Conservation (phyloP, 805 yeast genomes). For the Blastobotrys attinorum region DNA sequence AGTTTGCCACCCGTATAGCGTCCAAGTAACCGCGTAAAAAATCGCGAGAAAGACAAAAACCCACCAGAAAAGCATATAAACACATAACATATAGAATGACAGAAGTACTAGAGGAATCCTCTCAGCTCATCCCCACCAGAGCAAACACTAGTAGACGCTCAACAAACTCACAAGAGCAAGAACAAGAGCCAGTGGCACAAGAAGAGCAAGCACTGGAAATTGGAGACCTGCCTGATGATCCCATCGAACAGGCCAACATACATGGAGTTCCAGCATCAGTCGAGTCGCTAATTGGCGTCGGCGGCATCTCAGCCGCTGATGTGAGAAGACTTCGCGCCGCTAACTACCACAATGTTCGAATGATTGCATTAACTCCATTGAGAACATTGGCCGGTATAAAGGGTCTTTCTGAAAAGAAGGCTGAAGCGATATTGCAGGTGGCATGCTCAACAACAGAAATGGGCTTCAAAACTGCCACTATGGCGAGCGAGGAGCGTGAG, state of each 20-base stretch:
- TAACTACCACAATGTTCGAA: conserved; percentile 82
- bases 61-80: too few relatives aligned
- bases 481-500: conserved; percentile 80
- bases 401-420: conserved; percentile 94
- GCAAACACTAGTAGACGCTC: too few relatives aligned
- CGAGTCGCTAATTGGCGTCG: conserved; percentile 22
- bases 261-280: conserved; percentile 8
- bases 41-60: too few relatives aligned
- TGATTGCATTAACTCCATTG: conserved; percentile 43
- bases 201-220: not conserved
- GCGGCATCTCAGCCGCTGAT: conserved; percentile 78
- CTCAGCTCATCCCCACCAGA: not conserved
- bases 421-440: conserved; percentile 72
- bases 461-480: conserved; percentile 97
- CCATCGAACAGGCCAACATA: conserved; percentile 3
- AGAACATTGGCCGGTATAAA: conserved; percentile 67
- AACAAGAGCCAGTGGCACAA: not conserved
- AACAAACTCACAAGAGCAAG: not conserved
- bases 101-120: not conserved
- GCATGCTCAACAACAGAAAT: conserved; percentile 84
- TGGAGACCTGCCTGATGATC: not conserved
- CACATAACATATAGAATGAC: too few relatives aligned
- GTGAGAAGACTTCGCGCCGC: conserved; percentile 71
- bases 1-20: too few relatives aligned
- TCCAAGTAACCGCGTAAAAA: too few relatives aligned